These are phyloP conservation scores for Stephania japonica DNA, from an alignment of 164 flowering plant species.

Conservation along the genomic window DNA sequence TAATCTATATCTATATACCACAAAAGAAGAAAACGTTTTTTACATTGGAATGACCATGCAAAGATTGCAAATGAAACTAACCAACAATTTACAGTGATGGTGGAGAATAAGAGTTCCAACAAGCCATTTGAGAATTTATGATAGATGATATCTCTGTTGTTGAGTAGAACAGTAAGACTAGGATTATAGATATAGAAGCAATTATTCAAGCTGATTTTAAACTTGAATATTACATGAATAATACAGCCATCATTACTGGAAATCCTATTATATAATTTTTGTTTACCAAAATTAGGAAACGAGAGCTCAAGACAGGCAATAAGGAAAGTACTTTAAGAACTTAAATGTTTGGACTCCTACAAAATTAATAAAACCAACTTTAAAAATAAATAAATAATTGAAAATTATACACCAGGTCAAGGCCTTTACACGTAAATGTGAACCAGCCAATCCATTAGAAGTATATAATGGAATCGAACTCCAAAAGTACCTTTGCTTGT, in stretches of 20 bases:
- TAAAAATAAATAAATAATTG: background rate
- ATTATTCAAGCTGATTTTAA: background rate
- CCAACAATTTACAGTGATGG: background rate
- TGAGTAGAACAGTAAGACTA: background rate
- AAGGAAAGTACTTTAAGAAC: background rate
- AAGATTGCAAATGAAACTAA: background rate
- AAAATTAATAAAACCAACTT: background rate
- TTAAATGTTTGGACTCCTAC: background rate
- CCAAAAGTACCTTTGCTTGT: slow-evolving; percentile 33
- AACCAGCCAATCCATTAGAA: background rate
- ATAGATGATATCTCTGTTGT: background rate
- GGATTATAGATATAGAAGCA: background rate
- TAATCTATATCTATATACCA: too few species aligned
- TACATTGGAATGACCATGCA: background rate
- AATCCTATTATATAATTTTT: background rate
- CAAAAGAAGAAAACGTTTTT: too few species aligned
- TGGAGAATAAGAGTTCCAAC: background rate
- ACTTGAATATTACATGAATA: background rate
- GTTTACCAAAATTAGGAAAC: background rate
- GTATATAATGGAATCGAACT: background rate
- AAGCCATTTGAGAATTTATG: background rate
- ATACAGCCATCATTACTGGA: background rate
- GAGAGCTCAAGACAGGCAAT: background rate
- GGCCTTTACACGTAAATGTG: background rate
- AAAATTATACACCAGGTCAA: background rate